These are phyloP conservation scores for Cystoisospora suis DNA, from an alignment of 169 alveolate genomes.

Conservation along the genomic window DNA sequence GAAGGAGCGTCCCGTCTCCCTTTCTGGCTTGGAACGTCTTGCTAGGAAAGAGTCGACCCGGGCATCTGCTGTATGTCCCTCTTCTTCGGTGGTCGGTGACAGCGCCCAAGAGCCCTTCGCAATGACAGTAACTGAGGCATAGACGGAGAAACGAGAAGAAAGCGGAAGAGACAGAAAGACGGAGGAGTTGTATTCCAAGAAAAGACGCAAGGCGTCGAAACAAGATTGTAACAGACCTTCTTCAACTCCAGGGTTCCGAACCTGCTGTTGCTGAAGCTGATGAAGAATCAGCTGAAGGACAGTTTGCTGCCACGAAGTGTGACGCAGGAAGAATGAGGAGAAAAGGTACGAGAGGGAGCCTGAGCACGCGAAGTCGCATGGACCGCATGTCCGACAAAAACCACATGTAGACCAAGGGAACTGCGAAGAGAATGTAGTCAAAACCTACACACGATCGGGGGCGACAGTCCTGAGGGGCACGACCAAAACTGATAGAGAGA, in stretches of 20 bases:
- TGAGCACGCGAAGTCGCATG: neutral
- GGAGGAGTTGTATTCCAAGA: neutral
- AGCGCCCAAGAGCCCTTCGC: no score
- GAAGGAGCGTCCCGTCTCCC: no score
- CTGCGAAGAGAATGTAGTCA: neutral
- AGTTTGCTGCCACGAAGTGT: neutral
- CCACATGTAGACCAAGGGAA: neutral
- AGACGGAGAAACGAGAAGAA: neutral
- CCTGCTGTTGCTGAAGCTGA: neutral
- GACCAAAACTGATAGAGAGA: no score
- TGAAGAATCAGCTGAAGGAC: neutral
- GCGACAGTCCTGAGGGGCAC: no score
- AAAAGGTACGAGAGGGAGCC: neutral
- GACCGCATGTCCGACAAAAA: neutral
- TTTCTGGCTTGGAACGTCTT: no score
- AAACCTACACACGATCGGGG: neutral
- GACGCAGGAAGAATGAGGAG: neutral
- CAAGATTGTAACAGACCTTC: neutral
- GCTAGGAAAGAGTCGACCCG: no score
- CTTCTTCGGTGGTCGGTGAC: no score
- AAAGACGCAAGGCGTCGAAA: neutral
- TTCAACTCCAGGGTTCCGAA: neutral
- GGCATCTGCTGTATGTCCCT: no score
- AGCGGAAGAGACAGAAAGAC: neutral
- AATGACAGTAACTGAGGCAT: neutral